Conservation (phyloP, 345 rosid species). For the Erysimum cheiranthoides region DNA sequence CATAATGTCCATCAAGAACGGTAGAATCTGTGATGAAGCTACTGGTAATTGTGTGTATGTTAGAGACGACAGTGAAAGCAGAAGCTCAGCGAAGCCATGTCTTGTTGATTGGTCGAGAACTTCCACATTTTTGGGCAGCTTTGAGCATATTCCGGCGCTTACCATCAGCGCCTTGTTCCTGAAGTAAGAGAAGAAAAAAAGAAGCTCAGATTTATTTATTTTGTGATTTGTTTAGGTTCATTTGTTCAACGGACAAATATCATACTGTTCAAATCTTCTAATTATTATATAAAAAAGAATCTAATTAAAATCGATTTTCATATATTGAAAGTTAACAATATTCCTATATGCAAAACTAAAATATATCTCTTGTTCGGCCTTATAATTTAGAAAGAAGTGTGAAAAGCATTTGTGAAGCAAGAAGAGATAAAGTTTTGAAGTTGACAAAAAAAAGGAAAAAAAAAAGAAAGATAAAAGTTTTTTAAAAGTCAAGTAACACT, state of each 20-base stretch:
- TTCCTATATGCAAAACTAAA: not conserved
- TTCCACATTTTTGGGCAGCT: conserved; percentile 58
- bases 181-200: conserved; percentile 41
- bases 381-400: not conserved
- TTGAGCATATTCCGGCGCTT: conserved; percentile 79
- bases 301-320: not conserved
- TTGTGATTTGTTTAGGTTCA: not conserved
- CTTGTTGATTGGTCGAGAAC: conserved; percentile 58
- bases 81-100: conserved; percentile 61
- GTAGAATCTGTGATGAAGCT: conserved; percentile 55
- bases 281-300: not conserved
- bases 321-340: not conserved
- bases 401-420: not conserved
- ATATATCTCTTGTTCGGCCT: not conserved
- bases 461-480: no score
- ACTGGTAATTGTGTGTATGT: conserved; percentile 57
- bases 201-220: not conserved
- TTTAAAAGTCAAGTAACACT: not conserved
- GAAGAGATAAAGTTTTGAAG: not conserved
- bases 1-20: conserved; percentile 56
- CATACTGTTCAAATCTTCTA: not conserved
- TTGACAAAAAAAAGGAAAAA: no score
- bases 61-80: conserved; percentile 65
- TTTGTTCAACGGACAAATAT: not conserved
- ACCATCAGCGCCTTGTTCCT: conserved; percentile 87